Evolutionary conservation across 352 stramenopile genomes (phyloP).

Genomic region (Poterioochromonas sp.): DNA sequence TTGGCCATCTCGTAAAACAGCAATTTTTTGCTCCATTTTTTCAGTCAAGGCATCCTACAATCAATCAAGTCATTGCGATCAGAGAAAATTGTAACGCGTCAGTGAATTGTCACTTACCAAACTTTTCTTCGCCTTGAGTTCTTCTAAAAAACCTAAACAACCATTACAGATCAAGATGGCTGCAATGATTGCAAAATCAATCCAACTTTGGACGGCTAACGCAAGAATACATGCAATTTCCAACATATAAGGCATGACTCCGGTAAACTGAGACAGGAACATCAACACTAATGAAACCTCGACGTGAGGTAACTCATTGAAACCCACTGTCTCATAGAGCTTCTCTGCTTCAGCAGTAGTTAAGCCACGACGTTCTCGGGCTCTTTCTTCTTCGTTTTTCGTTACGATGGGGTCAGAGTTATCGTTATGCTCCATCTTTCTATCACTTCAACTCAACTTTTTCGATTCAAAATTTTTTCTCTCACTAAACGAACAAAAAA

Average conservation of each 20-base stretch:
- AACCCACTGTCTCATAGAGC: constrained; percentile 22
- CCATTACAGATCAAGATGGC: constrained; percentile 22
- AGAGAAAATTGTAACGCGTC: background rate
- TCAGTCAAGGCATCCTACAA: constrained; percentile 20
- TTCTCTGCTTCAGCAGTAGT: constrained; percentile 9
- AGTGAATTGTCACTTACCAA: background rate
- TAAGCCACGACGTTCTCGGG: background rate
- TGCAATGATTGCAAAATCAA: constrained; percentile 29
- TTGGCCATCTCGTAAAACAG: constrained; percentile 8
- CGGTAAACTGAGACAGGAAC: constrained; percentile 23
- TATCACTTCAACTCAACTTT: too few species aligned
- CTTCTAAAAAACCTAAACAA: constrained; percentile 23
- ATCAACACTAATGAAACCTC: constrained; percentile 4
- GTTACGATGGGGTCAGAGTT: too few species aligned
- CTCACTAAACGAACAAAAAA: too few species aligned
- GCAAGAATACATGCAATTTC: constrained; percentile 16
- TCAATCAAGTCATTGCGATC: background rate
- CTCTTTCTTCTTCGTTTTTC: too few species aligned
- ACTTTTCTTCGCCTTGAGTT: constrained; percentile 29
- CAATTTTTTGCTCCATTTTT: constrained; percentile 33
- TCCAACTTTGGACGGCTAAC: background rate
- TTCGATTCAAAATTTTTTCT: too few species aligned
- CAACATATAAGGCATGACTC: constrained; percentile 31
- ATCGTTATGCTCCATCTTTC: too few species aligned
- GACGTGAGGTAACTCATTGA: constrained; percentile 22